Base-by-base conservation (phyloP, 305 asterid genomes). In the Solanum hybrid region DNA sequence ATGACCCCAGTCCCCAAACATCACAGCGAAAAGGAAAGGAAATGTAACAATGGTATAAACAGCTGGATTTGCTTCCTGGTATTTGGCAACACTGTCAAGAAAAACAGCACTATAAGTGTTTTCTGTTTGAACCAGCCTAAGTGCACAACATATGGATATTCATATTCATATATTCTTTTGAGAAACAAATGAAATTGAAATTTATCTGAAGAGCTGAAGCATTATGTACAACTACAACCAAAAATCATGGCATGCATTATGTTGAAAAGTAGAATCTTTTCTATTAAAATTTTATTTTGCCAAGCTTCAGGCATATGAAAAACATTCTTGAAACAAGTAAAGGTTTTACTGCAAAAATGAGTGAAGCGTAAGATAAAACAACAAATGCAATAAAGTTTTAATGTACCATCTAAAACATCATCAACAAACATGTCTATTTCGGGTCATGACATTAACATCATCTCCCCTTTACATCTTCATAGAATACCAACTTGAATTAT, bases 1-100 rank as follows among this genome's bases (percentile, higher is more conserved):
- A 93, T 98, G 99, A 89, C 99, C 99, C 99, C 99, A 97, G 91
- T 97, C 99, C 84, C 99, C 99, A 92, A 97, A 97, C 99, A 98
- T 98, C 93, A 98, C 98, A 88, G 99, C 99, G 89, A 98, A 98
- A 92, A 98, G 98, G 93, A 98, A 98, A 9, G 99, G 99, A 94
- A 97, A 98, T 79, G 99, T 97, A 90, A 98, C 87, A 82, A 96
- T 91, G 7, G 99, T 92, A 94, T 95, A 98, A 90, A 98, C 98
- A 26, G 99, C 98, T 89, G 99, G 99, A 90, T 98, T 98, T 85
- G 96, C 98, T 94, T 98, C 99, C 95, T 97, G 97, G 90, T 98
- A 98, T 90, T 95, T 96, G 76, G 99, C 98, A 89, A 97, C 96
- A 88, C 99, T 98, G 99, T n/a, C 88, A 56, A 85, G 8, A 34